Base-by-base conservation (phyloP, 768 basidiomycete genomes). In the Kwoniella shandongensis region DNA sequence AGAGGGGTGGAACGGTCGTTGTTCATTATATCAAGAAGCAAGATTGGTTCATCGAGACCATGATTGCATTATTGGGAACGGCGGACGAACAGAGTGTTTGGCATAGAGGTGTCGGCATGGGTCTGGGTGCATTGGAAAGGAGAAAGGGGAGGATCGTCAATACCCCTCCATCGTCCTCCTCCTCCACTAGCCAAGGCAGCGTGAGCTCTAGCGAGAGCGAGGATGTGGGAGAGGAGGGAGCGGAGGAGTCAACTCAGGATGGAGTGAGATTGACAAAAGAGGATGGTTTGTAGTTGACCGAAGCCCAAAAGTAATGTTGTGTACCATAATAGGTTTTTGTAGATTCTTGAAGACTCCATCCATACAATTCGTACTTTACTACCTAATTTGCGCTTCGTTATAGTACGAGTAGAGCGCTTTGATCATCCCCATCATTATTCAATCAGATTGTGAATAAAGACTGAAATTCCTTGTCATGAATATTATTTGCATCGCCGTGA, bases 11-110 rank as follows among this genome's bases (percentile, higher is more conserved):
- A 4, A 99, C 94, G 2, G 83, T 93, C 44, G 88, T 91, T 20
- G 91, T 99, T 49, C 94, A 99, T 78, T 97, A 90, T 74, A 87
- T 99, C 81, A 99, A 97, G 85, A 88, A 90, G 75, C 85, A 89
- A 63, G 88, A 89, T 79, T 99, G 94, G 94, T 97, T 88, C 78
- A 76, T 92, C 65, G 94, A 99, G 79, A 89, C 93, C 4, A 89
- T 91, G 11, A 78, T 91, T 11, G 91, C 91, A 17, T 79, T 99
- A 23, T 80, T 97, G 26, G 89, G 88, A 1, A 46, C 40, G 35
- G 39, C 51, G 29, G 54, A 64, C 38, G 60, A 64, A 39, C 57
- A 56, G 41, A 42, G 23, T 27, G 59, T 60, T 8, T 61, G 63
- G 63, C 63, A 65, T 44, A 29, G 45, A 13, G 63, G 63, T 26